phyloP scores from a whole-genome alignment of 192 early-diverging fungal genomes.

The Haplosporangium gracile region DNA sequence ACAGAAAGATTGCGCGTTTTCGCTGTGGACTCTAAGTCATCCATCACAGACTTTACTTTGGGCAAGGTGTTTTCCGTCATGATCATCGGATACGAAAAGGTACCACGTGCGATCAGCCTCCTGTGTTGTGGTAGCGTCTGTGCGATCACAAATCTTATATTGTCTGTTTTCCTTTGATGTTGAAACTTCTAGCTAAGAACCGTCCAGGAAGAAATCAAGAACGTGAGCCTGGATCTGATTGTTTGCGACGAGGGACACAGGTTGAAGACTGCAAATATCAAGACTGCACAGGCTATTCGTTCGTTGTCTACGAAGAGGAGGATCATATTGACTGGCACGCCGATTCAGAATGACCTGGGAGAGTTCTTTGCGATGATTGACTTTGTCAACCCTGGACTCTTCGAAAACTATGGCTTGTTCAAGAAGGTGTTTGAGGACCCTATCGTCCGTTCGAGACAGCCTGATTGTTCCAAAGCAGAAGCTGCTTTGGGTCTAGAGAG shows the following conservation, averaged over 20 bases:
- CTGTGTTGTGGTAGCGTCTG: background rate
- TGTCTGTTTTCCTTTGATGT: background rate
- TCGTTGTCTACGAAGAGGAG: slow-evolving; percentile 45
- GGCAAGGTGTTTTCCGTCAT: slow-evolving; percentile 62
- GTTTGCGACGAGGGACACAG: slow-evolving; percentile 43
- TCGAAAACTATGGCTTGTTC: slow-evolving; percentile 56
- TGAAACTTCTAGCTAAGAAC: slow-evolving; percentile 29
- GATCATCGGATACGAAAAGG: slow-evolving; percentile 67
- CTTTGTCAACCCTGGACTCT: slow-evolving; percentile 62
- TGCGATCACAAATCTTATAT: background rate
- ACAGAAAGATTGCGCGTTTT: slow-evolving; percentile 59
- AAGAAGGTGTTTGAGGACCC: slow-evolving; percentile 63
- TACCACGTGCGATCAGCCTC: background rate
- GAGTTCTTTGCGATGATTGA: slow-evolving; percentile 65
- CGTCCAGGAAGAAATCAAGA: slow-evolving; percentile 49
- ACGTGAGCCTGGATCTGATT: slow-evolving; percentile 49
- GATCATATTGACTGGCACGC: slow-evolving; percentile 61
- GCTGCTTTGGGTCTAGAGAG: slow-evolving; percentile 33
- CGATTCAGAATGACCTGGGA: slow-evolving; percentile 63
- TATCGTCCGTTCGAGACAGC: slow-evolving; percentile 57
- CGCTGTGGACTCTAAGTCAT: slow-evolving; percentile 59
- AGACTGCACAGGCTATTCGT: slow-evolving; percentile 57
- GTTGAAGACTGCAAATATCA: slow-evolving; percentile 61
- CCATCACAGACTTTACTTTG: slow-evolving; percentile 57
- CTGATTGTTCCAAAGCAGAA: slow-evolving; percentile 34